Base-by-base conservation (phyloP, 2,329 filamentous ascomycete genomes). In the Monosporascus cannonballus region DNA sequence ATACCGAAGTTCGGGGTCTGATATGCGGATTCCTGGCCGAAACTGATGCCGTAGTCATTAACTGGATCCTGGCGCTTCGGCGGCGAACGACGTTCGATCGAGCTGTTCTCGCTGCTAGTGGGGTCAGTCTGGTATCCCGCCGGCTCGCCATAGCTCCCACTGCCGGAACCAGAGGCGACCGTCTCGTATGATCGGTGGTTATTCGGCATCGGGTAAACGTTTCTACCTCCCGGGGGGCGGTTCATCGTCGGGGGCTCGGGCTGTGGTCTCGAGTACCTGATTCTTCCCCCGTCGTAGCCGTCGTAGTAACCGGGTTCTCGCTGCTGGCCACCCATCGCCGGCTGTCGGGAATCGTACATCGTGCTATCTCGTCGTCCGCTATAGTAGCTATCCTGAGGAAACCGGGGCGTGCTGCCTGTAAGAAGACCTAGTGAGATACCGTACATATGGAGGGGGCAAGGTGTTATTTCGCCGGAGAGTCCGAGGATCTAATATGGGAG, bases 121-220 rank as follows among this genome's bases (percentile, higher is more conserved):
- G 89, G 92, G 66, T 96, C 91, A 54, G 90, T 96, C 59, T 86
- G 86, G 69, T 94, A 92, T 52, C 85, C 86, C 65, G 82, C 85
- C 14, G 85, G 85, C 53, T 96, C 91, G 51, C 75, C 84, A 57
- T 86, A 83, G 60, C 83, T 87, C 48, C 85, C 88, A 64, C 85
- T 89, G 22, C 84, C 66, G 11, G 85, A 84, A 54, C 86, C 87
- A 14, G 89, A 90, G 38, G 87, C 87, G 45, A 95, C 87, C 1
- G 90, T 96, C 68, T 96, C 91, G 69, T 93, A 89, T 2, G 90
- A 94, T 59, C 84, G 85, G 61, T 93, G 86, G 67, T 92, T 87
- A 69, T 79, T 77, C 52, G 80, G 75, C 57, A 78, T 67, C 50
- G 73, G 76, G 63, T 80, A 84, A 55, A 79, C 69, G 59, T 74